A percentile compares a stretch with the other conserved stretches of the same genome.
Evolutionary conservation across 495 filamentous ascomycete species (phyloP).

Genomic region (Daldinia caldariorum): DNA sequence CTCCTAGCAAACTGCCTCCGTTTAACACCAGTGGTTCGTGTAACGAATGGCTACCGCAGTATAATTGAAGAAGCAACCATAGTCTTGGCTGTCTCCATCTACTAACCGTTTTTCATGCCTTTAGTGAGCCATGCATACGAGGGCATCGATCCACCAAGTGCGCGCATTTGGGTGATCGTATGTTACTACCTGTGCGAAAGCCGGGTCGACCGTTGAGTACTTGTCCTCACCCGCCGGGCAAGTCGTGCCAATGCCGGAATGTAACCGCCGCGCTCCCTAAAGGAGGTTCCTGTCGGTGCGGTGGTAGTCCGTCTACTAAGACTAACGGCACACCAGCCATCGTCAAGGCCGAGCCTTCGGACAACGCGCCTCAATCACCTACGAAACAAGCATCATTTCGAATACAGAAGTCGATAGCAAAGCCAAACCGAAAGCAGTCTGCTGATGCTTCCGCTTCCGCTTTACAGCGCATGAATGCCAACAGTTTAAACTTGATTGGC

Average conservation of each 20-base stretch:
- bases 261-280: constrained; percentile 64
- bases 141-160: constrained; percentile 89
- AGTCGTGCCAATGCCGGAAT: constrained; percentile 57
- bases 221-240: constrained; percentile 76
- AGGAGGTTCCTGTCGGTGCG: constrained; percentile 61
- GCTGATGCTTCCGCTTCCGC: constrained; percentile 52
- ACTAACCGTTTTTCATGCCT: constrained; percentile 23
- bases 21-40: constrained; percentile 20
- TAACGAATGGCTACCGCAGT: constrained; percentile 22
- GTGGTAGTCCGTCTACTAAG: constrained; percentile 29
- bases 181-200: constrained; percentile 82
- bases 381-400: constrained; percentile 52
- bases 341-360: constrained; percentile 46
- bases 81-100: constrained; percentile 32
- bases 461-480: constrained; percentile 58
- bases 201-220: constrained; percentile 80
- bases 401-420: constrained; percentile 52
- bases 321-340: constrained; percentile 21
- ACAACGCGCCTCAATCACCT: constrained; percentile 47
- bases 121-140: constrained; percentile 83
- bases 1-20: constrained; percentile 19
- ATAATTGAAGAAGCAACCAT: constrained; percentile 1
- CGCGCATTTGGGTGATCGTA: constrained; percentile 73
- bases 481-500: constrained; percentile 51
- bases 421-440: constrained; percentile 55